A percentile compares a stretch with the other conserved stretches of the same genome.
Conservation (phyloP, 129 eudicot genomes). For the Apium graveolens region DNA sequence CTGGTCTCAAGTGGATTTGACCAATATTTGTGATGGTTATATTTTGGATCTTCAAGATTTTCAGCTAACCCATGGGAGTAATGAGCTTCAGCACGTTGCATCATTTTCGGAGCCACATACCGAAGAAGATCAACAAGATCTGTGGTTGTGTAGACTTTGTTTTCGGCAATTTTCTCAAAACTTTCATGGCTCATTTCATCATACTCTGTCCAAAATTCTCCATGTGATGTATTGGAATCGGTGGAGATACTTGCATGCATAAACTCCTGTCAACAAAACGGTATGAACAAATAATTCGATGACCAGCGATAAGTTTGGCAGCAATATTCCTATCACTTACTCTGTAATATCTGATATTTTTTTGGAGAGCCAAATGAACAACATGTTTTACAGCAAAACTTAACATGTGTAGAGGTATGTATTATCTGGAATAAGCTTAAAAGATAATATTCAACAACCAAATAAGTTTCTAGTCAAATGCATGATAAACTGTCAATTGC, state of each 20-base stretch:
- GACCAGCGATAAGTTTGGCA: not conserved
- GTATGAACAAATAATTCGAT: not conserved
- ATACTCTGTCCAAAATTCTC: slow-evolving; percentile 65
- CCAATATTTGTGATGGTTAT: slow-evolving; percentile 82
- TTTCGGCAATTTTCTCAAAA: slow-evolving; percentile 39
- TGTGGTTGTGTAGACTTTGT: slow-evolving; percentile 64
- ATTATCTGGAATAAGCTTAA: not conserved
- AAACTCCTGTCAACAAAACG: slow-evolving; percentile 28
- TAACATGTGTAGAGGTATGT: not conserved
- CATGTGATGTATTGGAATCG: slow-evolving; percentile 31
- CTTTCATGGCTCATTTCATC: slow-evolving; percentile 55
- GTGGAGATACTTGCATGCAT: slow-evolving; percentile 22
- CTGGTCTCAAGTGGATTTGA: slow-evolving; percentile 94
- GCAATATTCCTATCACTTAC: not conserved
- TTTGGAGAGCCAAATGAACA: not conserved
- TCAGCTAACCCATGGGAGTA: slow-evolving; percentile 84
- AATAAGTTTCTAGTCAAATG: not conserved
- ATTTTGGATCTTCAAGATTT: slow-evolving; percentile 75
- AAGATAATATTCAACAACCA: not conserved
- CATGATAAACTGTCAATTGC: not conserved
- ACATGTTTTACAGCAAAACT: not conserved
- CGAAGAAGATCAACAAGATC: slow-evolving; percentile 62
- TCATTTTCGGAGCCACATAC: slow-evolving; percentile 71
- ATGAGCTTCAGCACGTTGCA: slow-evolving; percentile 81
- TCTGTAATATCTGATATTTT: not conserved